These are phyloP conservation scores for Chaetomiaceae sp. DNA, from an alignment of 2,329 filamentous ascomycete genomes.

Conservation along the genomic window DNA sequence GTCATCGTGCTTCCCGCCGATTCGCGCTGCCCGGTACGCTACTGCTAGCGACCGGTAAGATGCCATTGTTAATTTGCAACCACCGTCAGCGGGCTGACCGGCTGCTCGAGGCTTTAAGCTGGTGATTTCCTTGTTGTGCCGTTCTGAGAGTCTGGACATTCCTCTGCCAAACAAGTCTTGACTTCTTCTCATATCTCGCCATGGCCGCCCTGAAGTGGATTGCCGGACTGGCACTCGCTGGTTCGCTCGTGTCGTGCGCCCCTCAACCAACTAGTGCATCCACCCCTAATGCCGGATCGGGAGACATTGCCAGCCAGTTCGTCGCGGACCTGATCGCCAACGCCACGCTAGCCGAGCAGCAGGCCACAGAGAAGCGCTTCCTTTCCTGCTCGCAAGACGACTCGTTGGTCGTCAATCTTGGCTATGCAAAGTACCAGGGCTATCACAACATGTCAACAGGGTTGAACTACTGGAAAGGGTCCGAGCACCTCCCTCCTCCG, in stretches of 20 bases:
- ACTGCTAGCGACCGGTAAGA: too few relatives aligned
- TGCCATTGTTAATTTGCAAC: too few relatives aligned
- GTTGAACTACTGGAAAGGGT: constrained; percentile 42
- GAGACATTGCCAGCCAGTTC: constrained; percentile 18
- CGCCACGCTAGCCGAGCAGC: constrained; percentile 13
- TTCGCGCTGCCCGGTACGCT: too few relatives aligned
- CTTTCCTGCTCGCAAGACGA: constrained; percentile 10
- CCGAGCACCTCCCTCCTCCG: neutral
- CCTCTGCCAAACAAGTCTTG: neutral
- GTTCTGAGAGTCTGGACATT: neutral
- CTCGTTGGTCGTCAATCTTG: constrained; percentile 37
- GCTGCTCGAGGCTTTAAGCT: too few relatives aligned
- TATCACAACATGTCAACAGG: constrained; percentile 35
- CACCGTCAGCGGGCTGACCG: too few relatives aligned
- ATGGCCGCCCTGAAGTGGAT: constrained; percentile 7
- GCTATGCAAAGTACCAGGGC: constrained; percentile 44
- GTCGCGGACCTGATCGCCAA: constrained; percentile 21
- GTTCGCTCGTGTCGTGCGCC: constrained; percentile 1
- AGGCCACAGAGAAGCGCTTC: constrained; percentile 4
- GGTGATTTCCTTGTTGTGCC: neutral
- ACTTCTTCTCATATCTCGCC: neutral
- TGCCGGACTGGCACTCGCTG: neutral
- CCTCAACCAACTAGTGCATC: neutral
- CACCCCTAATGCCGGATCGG: neutral
- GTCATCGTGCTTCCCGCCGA: too few relatives aligned